Conservation (phyloP, 495 filamentous ascomycete species). For the Podospora tetraspora region DNA sequence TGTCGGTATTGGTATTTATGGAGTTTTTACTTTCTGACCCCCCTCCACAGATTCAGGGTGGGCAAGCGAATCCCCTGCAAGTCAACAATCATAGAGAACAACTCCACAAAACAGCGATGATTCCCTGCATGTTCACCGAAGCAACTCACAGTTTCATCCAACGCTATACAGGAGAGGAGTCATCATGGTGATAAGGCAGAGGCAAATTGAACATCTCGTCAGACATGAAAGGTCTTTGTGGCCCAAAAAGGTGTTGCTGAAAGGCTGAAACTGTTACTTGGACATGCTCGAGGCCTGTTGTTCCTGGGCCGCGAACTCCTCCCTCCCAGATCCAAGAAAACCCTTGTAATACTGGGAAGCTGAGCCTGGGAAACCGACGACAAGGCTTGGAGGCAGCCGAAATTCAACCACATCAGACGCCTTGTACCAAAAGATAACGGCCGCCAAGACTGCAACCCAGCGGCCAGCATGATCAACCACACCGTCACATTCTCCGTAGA, state of each 20-base stretch:
- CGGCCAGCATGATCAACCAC: neutral
- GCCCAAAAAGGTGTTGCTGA: neutral
- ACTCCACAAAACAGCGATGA: no score
- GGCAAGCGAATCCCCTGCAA: neutral
- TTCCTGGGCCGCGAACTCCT: no score
- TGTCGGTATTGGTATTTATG: neutral
- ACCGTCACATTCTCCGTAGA: neutral
- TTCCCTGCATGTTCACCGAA: no score
- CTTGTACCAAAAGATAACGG: neutral
- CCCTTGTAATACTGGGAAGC: neutral
- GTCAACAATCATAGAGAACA: neutral
- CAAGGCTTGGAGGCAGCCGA: neutral
- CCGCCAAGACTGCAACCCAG: neutral
- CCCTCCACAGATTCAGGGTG: neutral
- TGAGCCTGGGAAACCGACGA: neutral
- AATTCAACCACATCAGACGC: neutral
- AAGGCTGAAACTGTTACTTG: neutral
- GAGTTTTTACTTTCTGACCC: neutral
- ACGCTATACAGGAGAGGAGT: neutral
- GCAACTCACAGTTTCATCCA: neutral
- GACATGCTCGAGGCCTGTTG: no score
- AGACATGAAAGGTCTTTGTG: neutral
- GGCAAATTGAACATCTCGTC: no score
- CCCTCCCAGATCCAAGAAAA: no score
- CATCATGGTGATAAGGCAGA: no score